Conservation (phyloP, 352 stramenopile genomes). For the Globisporangium paroecandrum region DNA sequence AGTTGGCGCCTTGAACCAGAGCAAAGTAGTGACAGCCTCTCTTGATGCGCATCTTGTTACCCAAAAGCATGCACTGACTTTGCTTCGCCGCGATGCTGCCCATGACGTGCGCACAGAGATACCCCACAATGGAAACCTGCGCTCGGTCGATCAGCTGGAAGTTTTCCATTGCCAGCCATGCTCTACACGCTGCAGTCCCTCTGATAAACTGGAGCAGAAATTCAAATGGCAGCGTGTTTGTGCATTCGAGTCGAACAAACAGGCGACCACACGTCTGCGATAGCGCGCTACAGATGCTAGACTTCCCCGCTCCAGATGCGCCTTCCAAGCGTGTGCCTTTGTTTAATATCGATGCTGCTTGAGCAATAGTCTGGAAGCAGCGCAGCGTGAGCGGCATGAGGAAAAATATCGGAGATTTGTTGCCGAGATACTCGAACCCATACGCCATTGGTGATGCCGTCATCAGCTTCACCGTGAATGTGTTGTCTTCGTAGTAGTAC, state of each 20-base stretch:
- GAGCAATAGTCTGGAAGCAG: constrained; percentile 53
- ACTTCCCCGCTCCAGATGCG: constrained; percentile 38
- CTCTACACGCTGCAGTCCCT: constrained; percentile 42
- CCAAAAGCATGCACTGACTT: constrained; percentile 37
- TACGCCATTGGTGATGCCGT: constrained; percentile 47
- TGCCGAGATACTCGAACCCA: constrained; percentile 72
- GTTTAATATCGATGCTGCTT: constrained; percentile 31
- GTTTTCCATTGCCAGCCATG: constrained; percentile 51
- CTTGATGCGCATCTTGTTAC: constrained; percentile 40
- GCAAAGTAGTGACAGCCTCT: constrained; percentile 43
- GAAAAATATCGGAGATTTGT: constrained; percentile 33
- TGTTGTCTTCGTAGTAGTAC: constrained; percentile 56
- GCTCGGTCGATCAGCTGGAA: constrained; percentile 26
- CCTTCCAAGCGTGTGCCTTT: constrained; percentile 44
- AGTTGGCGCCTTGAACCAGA: not conserved
- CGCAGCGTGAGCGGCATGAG: constrained; percentile 56
- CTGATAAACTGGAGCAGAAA: constrained; percentile 43
- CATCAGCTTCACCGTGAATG: constrained; percentile 48
- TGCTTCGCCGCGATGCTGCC: constrained; percentile 33
- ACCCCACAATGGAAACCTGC: constrained; percentile 24
- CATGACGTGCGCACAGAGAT: constrained; percentile 49
- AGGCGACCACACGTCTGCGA: constrained; percentile 50
- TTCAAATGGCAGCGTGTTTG: constrained; percentile 27
- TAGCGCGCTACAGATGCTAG: constrained; percentile 35
- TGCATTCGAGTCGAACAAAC: constrained; percentile 36